These are phyloP conservation scores for Aspergillus sparsus DNA, from an alignment of 495 filamentous ascomycete genomes.

Conservation along the genomic window DNA sequence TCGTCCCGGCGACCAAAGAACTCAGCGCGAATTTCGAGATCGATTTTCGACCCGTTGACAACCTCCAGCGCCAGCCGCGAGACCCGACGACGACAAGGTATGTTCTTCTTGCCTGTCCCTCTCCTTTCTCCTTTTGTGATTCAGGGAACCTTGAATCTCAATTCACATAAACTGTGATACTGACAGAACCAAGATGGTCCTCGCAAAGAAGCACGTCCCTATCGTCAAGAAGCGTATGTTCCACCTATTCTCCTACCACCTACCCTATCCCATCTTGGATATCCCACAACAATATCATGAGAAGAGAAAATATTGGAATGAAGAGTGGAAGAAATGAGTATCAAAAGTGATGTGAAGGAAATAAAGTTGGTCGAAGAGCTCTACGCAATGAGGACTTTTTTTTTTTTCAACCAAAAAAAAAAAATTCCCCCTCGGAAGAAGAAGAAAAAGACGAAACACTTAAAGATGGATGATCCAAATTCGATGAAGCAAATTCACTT, in stretches of 20 bases:
- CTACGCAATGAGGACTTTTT: too few relatives aligned
- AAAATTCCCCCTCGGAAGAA: not conserved
- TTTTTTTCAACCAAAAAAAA: too few relatives aligned
- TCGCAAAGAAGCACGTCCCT: constrained; percentile 97
- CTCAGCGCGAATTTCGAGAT: constrained; percentile 45
- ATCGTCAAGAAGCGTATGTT: constrained; percentile 99
- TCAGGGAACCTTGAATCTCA: not conserved
- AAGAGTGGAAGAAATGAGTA: not conserved
- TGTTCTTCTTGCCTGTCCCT: constrained; percentile 17
- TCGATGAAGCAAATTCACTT: not conserved
- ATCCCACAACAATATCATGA: not conserved
- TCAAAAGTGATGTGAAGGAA: not conserved
- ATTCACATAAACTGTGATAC: constrained; percentile 9
- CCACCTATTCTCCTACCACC: constrained; percentile 22
- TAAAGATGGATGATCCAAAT: not conserved
- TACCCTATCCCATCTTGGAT: constrained; percentile 6
- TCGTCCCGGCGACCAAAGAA: constrained; percentile 26
- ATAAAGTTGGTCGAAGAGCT: not conserved
- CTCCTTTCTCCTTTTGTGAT: not conserved
- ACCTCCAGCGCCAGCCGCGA: constrained; percentile 52
- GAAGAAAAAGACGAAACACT: not conserved
- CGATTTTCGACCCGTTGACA: constrained; percentile 48
- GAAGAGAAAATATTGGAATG: constrained; percentile 1
- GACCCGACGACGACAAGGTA: constrained; percentile 47
- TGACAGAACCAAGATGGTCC: constrained; percentile 72